Evolutionary conservation across 2,329 filamentous ascomycete species (phyloP).

Genomic region (Neonectria magnoliae): DNA sequence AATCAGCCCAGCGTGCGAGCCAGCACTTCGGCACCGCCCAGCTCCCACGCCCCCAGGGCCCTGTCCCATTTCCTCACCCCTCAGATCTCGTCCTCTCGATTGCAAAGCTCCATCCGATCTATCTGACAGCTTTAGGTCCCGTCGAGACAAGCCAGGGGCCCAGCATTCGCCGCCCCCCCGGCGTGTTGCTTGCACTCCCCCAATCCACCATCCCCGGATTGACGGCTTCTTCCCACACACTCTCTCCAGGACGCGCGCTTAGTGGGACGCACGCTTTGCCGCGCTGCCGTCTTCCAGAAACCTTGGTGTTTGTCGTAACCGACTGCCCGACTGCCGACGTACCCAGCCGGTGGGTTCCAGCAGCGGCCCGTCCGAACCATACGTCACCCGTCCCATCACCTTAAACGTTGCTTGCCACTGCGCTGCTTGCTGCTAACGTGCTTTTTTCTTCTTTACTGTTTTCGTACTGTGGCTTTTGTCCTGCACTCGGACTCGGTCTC

Average conservation of each 20-base stretch:
- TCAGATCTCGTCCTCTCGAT: background rate
- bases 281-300: constrained; percentile 9
- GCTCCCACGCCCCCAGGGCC: background rate
- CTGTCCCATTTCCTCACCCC: constrained; percentile 5
- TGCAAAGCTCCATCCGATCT: constrained; percentile 5
- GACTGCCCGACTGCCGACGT: background rate
- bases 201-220: constrained; percentile 10
- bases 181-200: constrained; percentile 21
- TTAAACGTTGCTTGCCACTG: background rate
- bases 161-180: background rate
- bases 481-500: background rate
- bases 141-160: constrained; percentile 4
- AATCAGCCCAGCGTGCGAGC: background rate
- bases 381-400: constrained; percentile 29
- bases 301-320: background rate
- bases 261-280: constrained; percentile 4
- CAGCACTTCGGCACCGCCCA: background rate
- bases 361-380: constrained; percentile 5
- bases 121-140: constrained; percentile 14
- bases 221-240: background rate
- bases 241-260: constrained; percentile 3
- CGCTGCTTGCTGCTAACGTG: background rate
- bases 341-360: background rate
- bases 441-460: background rate
- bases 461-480: background rate